phyloP scores from a whole-genome alignment of 2,329 filamentous ascomycete genomes.

The Pseudogymnoascus sp. region DNA sequence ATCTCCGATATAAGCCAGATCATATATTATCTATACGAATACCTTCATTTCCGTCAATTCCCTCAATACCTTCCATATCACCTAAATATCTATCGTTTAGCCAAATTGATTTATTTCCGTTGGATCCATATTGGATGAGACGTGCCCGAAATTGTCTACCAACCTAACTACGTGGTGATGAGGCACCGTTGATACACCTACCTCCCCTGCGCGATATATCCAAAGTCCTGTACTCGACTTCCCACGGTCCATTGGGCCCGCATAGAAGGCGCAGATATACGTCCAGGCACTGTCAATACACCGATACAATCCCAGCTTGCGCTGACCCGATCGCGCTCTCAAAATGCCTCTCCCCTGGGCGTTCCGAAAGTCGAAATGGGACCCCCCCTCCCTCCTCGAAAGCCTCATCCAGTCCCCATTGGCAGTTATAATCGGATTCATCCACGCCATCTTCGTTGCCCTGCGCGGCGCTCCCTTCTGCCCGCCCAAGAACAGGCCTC shows the following conservation, averaged over 20 bases:
- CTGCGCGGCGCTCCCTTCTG: conserved; percentile 60
- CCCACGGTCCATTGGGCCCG: neutral
- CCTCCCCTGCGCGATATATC: neutral
- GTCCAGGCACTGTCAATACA: neutral
- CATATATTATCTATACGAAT: neutral
- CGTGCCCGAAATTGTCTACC: neutral
- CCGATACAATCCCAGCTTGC: neutral
- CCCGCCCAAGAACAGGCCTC: conserved; percentile 45
- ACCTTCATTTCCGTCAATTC: neutral
- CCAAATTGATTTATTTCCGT: neutral
- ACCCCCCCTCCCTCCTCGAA: conserved; percentile 45
- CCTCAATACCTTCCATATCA: neutral
- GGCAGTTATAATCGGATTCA: conserved; percentile 50
- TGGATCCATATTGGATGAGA: neutral
- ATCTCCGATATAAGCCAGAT: neutral
- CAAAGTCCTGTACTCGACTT: neutral
- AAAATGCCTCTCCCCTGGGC: conserved; percentile 24
- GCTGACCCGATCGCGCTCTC: neutral
- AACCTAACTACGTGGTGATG: neutral
- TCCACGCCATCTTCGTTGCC: conserved; percentile 58
- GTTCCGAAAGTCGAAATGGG: conserved; percentile 22
- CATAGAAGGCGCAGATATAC: neutral
- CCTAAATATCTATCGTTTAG: neutral
- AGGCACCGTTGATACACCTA: neutral
- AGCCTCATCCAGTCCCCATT: conserved; percentile 63